Base-by-base conservation (phyloP, 176 grass and related monocot genomes). In the Musa beccarii region DNA sequence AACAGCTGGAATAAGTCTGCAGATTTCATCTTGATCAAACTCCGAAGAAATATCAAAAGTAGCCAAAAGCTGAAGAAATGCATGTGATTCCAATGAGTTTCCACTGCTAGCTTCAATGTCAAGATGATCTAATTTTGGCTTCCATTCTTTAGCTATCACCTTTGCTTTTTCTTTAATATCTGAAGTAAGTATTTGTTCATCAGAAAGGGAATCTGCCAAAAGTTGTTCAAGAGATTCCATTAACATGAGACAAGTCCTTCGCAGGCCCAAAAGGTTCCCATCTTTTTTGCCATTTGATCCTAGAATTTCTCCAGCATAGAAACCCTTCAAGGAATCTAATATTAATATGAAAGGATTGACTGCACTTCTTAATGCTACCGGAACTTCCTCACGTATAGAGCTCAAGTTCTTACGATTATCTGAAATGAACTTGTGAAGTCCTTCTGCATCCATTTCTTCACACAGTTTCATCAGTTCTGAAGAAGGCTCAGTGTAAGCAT, bases 21-120 rank as follows among this genome's bases (percentile, higher is more conserved):
- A 96, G 34, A 92, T 79, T 66, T 92, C 87, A 54, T 92, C 87
- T 78, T 86, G 85, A 77, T 68, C 82, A 76, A 86, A 92, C 66
- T 92, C 87, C 57, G 81, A 53, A 67, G 83, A 74, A 74, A 96
- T 84, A 80, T 75, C 73, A 88, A 92, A 96, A 70, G 89, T 92
- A 73, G 89, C 92, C 64, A 96, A 79, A 54, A 96, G 87, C 75
- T 96, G 92, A 72, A 96, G 92, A 89, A 96, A 96, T 78, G 92
- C 89, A 88, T 96, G 92, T 17, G 89, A 89, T 85, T 96, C 92
- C n/a, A 96, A 74, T 23, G 87, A 96, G 75, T 96, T 96, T 28
- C 92, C 92, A 82, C 88, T 90, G 76, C 89, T 92, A 10, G 85
- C 78, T 84, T 96, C 92, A 83, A 92, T 88, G 52, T 96, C 92